phyloP scores from a whole-genome alignment of 1,284 basidiomycete genomes.

The Wallemia ichthyophaga region DNA sequence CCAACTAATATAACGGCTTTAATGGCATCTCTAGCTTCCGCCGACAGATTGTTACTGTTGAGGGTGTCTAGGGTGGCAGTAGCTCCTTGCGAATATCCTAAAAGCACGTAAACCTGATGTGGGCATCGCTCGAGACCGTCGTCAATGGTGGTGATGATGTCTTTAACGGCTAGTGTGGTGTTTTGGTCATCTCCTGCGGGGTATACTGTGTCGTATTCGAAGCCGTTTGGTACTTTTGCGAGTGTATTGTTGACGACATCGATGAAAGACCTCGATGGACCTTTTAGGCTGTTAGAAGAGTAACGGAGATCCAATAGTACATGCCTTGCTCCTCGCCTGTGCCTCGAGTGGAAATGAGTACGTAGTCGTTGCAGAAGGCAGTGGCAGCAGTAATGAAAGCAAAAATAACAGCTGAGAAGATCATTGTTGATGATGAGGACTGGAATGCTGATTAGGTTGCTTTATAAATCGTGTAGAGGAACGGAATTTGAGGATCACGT shows the following conservation, averaged over 20 bases:
- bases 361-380: constrained; percentile 6
- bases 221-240: constrained; percentile 6
- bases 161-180: constrained; percentile 8
- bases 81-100: constrained; percentile 11
- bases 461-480: too few relatives aligned
- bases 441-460: too few relatives aligned
- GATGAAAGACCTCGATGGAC: constrained; percentile 8
- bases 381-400: not conserved
- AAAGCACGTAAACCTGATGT: constrained; percentile 6
- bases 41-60: constrained; percentile 5
- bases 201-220: constrained; percentile 12
- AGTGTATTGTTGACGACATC: constrained; percentile 8
- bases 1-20: constrained; percentile 13
- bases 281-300: too few relatives aligned
- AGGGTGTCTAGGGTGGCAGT: constrained; percentile 12
- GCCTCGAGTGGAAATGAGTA: constrained; percentile 13
- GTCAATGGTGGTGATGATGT: constrained; percentile 7
- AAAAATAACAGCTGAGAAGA: not conserved
- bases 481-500: too few relatives aligned
- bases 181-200: constrained; percentile 9
- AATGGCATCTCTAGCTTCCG: constrained; percentile 9
- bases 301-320: not conserved
- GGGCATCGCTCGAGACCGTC: constrained; percentile 4
- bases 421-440: too few relatives aligned
- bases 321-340: constrained; percentile 12